Base-by-base conservation (phyloP, 2,329 filamentous ascomycete genomes). In the Tolypocladium inflatum region DNA sequence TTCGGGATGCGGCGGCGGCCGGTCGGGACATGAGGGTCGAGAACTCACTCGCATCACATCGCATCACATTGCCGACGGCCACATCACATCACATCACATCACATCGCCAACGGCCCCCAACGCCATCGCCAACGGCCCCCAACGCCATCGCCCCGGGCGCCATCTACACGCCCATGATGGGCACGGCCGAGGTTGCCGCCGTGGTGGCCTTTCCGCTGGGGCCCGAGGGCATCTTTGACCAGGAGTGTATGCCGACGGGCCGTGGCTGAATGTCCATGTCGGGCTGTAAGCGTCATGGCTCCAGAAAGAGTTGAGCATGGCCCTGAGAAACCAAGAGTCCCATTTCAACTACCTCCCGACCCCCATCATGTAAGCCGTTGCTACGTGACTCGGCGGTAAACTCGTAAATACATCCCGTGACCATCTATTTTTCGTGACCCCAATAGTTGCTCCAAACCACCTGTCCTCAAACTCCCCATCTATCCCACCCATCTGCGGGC, bases 401-500 rank as follows among this genome's bases (percentile, higher is more conserved):
- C 30, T 51, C 30, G 10, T 21, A 35, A 51, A 35, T 17, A 23
- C 26, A 37, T 39, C 35, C 52, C 51, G 1, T 21, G 26, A 15
- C 51, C 35, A 30, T 54, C 35, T 54, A 26, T 8, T 54, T 23
- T 54, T 11, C 37, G n/a, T 54, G 37, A 41, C 38, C 30, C n/a
- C 48, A 13, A 7, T 37, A 37, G 11, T 35, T 37, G 30, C 5
- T 37, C 19, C 17, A 51, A 48, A n/a, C 17, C 17, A n/a, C 26
- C 9, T 3, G 35, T 52, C 48, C 26, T 13, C 17, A n/a, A 37
- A 21, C 26, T 41, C n/a, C 51, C 30, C n/a, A 15, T 43, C 53
- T 73, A 84, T 57, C 89, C 90, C 66, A 95, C 89, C 92, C 92
- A 96, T 71, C 86, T 83, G 71, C 92, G 87, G 7, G 90, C 91